A percentile compares a stretch with the other conserved stretches of the same genome.
Conservation (phyloP, 192 early-diverging fungal genomes). For the Entomortierella beljakovae region DNA sequence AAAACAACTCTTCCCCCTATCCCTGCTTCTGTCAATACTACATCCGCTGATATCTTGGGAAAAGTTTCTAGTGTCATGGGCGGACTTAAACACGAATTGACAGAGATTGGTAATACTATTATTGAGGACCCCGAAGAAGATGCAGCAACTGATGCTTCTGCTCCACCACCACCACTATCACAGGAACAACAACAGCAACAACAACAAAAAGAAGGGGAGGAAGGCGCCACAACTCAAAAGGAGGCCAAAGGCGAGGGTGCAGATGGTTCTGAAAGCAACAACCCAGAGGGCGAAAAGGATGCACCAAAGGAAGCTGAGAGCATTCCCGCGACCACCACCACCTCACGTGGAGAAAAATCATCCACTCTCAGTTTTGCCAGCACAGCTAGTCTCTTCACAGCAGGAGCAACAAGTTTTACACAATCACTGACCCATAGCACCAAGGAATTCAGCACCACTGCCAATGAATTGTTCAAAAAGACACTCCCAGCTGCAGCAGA, state of each 20-base stretch:
- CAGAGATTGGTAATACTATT: conserved; percentile 31
- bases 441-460: conserved; percentile 37
- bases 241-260: not conserved
- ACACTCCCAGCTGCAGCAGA: conserved; percentile 26
- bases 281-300: not conserved
- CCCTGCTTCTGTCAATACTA: conserved; percentile 38
- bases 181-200: not conserved
- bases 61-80: conserved; percentile 33
- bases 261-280: not conserved
- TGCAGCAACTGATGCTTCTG: not conserved
- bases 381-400: conserved; percentile 36
- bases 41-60: conserved; percentile 33
- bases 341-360: conserved; percentile 5
- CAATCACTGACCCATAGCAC: conserved; percentile 33
- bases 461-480: conserved; percentile 45
- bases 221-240: not conserved
- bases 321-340: not conserved
- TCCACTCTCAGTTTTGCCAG: conserved; percentile 27
- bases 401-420: conserved; percentile 20
- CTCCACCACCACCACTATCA: too few relatives aligned
- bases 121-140: not conserved
- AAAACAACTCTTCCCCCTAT: conserved; percentile 40
- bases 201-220: not conserved
- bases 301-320: not conserved
- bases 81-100: conserved; percentile 44